phyloP scores from a whole-genome alignment of 2,329 filamentous ascomycete species.

The Teratosphaeria destructans region DNA sequence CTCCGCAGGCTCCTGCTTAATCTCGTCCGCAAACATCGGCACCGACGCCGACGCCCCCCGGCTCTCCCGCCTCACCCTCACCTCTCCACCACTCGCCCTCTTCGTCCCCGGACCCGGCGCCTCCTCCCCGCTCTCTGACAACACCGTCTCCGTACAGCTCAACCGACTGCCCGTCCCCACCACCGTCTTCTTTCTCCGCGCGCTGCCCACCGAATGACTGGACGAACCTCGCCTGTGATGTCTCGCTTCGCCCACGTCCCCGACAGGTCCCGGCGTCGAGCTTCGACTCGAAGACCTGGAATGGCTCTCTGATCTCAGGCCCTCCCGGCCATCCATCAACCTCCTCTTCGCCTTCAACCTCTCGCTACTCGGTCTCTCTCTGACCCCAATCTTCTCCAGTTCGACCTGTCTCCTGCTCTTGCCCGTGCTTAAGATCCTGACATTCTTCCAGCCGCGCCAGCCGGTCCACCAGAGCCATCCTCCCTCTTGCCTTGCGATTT shows the following conservation, averaged over 20 bases:
- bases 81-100: not conserved
- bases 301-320: conserved; percentile 11
- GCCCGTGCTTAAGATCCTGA: conserved; percentile 15
- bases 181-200: conserved; percentile 9
- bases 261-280: conserved; percentile 15
- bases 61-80: not conserved
- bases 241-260: conserved; percentile 16
- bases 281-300: conserved; percentile 13
- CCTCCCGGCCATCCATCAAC: conserved; percentile 5
- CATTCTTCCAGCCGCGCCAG: conserved; percentile 45
- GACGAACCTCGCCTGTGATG: conserved; percentile 4
- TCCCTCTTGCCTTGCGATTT: conserved; percentile 54
- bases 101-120: not conserved
- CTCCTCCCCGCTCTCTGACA: conserved; percentile 10
- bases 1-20: conserved; percentile 17
- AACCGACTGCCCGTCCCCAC: conserved; percentile 15
- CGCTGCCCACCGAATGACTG: not conserved
- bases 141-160: conserved; percentile 18
- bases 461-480: conserved; percentile 84
- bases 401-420: conserved; percentile 21
- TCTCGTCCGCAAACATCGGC: conserved; percentile 12
- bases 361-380: conserved; percentile 14
- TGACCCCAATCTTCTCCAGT: conserved; percentile 19
- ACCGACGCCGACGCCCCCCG: conserved; percentile 1
- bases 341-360: conserved; percentile 10